Evolutionary conservation across 805 yeast genomes (phyloP), one percentile per base, ranked within the genome.

Genomic region (Candida odintsovae): DNA sequence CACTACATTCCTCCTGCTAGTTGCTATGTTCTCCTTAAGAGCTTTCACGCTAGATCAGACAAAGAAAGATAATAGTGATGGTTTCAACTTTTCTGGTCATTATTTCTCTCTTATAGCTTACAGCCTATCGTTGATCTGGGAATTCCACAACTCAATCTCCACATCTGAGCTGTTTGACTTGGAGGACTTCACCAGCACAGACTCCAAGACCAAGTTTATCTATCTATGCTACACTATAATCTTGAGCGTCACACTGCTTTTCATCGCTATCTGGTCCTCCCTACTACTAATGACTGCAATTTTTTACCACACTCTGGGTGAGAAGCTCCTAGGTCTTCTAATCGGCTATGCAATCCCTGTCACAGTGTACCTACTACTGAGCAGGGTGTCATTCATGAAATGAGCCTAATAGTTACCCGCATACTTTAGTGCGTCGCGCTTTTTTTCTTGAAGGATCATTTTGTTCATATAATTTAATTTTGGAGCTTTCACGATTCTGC

Each of bases 241-340:
- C 12, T 36, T 36, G n/a, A 20, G n/a, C 22, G 12, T n/a, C 18
- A 19, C 39, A 3, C 15, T 36, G 12, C 3, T 36, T 20, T 19
- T 36, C 7, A 20, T 36, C 15, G 16, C 8, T 36, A 20, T 36
- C 7, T 36, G 39, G 39, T 20, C 22, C 16, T 18, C 16, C 2
- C 16, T 36, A 16, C 68, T 89, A 35, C 66, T 83, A 22, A 79
- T 87, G 74, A 90, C 97, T 1, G 76, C 88, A 44, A 69, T 85
- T n/a, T 86, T 86, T 62, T 90, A 88, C 71, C 97, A 90, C 64
- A 79, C 90, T 1, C 59, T 85, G n/a, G 48, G 67, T 2, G 97
- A 90, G 58, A 89, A 88, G 57, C 48, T 86, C 1, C 71, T 78
- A 19, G 96, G 96, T 1, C 66, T 84, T 43, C n/a, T 71, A 2